Evolutionary conservation across 2,329 filamentous ascomycete genomes (phyloP).

Genomic region (Cladosporium sp.): DNA sequence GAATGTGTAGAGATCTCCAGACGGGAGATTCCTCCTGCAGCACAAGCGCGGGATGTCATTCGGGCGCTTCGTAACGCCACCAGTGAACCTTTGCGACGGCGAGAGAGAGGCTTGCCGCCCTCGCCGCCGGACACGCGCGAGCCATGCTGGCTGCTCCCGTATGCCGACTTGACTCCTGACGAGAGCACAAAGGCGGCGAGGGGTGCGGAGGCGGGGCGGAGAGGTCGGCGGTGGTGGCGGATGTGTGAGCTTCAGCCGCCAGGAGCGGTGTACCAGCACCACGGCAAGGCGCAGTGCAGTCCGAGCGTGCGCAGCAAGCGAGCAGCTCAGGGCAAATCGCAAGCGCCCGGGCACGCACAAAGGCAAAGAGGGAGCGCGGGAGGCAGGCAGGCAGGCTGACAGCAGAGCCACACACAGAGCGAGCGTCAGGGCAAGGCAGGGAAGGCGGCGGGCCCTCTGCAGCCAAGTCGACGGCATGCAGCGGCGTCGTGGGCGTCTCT

Average conservation of each 20-base stretch:
- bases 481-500: conserved; percentile 17
- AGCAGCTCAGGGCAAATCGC: conserved; percentile 4
- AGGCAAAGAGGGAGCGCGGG: background rate
- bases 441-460: conserved; percentile 12
- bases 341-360: conserved; percentile 10
- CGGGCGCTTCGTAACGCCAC: conserved; percentile 12
- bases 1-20: conserved; percentile 4
- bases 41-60: conserved; percentile 3
- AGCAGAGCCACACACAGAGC: conserved; percentile 1
- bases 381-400: background rate
- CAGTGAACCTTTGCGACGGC: background rate
- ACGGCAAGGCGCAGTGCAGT: conserved; percentile 13
- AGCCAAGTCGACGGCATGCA: conserved; percentile 19
- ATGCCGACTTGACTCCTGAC: conserved; percentile 14
- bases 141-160: background rate
- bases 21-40: conserved; percentile 10
- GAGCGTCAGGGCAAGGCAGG: conserved; percentile 15
- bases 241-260: conserved; percentile 11
- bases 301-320: conserved; percentile 14
- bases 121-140: conserved; percentile 2
- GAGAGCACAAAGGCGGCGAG: conserved; percentile 13
- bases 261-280: conserved; percentile 10
- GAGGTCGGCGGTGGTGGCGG: conserved; percentile 12
- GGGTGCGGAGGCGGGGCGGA: conserved; percentile 14
- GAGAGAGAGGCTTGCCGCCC: conserved; percentile 6